Percentiles rank a stretch among this genome's conserved stretches.
phyloP scores from a whole-genome alignment of 345 rosid genomes.

The Brassica cretica region DNA sequence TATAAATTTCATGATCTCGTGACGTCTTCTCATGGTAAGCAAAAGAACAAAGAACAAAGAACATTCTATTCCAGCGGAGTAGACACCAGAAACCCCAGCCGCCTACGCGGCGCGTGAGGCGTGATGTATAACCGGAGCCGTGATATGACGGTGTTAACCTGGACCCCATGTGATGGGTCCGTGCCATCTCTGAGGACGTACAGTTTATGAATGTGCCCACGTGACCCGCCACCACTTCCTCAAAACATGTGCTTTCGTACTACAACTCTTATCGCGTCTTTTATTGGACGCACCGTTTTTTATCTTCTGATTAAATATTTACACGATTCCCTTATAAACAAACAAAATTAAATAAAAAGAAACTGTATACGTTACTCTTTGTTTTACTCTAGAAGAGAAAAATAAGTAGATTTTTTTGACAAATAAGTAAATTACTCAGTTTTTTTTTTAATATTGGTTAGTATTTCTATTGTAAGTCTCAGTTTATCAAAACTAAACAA shows the following conservation, averaged over 20 bases:
- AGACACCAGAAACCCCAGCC: not conserved
- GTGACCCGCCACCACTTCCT: conserved; percentile 2
- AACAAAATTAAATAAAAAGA: not conserved
- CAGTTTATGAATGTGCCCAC: not conserved
- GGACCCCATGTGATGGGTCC: not conserved
- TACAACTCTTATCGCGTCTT: not conserved
- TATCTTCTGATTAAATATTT: not conserved
- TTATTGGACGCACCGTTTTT: not conserved
- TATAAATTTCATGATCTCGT: not conserved
- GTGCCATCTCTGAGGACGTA: not conserved
- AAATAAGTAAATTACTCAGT: not conserved
- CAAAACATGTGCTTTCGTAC: not conserved
- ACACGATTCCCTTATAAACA: not conserved
- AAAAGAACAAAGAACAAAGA: not conserved
- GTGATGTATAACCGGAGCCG: not conserved
- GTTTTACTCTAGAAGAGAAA: not conserved
- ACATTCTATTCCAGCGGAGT: conserved; percentile 2
- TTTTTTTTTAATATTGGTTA: not conserved
- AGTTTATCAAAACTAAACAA: not conserved
- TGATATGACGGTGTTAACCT: not conserved
- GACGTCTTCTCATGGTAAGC: not conserved
- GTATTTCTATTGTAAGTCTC: not conserved
- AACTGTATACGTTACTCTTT: not conserved
- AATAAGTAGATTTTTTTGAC: too few relatives aligned
- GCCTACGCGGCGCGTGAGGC: not conserved